A percentile compares a stretch with the other conserved stretches of the same genome.
Evolutionary conservation across 257 asterid species (phyloP).

Genomic region (Solanum lycopersicoides): DNA sequence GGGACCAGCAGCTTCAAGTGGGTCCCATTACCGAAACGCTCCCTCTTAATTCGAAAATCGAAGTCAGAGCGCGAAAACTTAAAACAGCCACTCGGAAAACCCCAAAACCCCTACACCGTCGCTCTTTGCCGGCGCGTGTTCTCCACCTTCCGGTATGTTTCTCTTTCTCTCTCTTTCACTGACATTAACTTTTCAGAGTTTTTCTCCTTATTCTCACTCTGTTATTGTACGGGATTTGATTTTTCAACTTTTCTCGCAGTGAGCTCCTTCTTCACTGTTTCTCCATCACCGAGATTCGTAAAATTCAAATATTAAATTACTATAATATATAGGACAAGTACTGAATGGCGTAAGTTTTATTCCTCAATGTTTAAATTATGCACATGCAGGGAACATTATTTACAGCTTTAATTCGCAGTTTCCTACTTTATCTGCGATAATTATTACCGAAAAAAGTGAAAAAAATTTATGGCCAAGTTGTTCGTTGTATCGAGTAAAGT

Average conservation of each 20-base stretch:
- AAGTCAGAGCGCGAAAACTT: slow-evolving; percentile 50
- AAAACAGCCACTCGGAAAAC: background rate
- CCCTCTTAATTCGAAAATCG: slow-evolving; percentile 39
- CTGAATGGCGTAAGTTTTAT: background rate
- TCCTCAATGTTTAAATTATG: background rate
- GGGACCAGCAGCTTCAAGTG: background rate
- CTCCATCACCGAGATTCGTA: slow-evolving; percentile 20
- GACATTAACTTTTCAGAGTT: slow-evolving; percentile 7
- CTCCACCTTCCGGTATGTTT: background rate
- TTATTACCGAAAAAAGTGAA: background rate
- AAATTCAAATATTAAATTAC: slow-evolving; percentile 2
- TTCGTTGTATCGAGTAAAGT: background rate
- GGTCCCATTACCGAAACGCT: slow-evolving; percentile 15
- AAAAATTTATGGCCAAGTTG: background rate
- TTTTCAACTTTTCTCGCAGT: background rate
- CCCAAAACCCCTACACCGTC: background rate
- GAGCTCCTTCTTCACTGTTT: slow-evolving; percentile 1
- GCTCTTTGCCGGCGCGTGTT: background rate
- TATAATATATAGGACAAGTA: background rate
- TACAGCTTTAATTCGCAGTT: background rate
- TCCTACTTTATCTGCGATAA: background rate
- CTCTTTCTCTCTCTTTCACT: background rate
- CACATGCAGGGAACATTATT: background rate
- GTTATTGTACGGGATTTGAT: slow-evolving; percentile 20
- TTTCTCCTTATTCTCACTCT: slow-evolving; percentile 6